Evolutionary conservation across 345 rosid species (phyloP), one percentile per base, ranked within the genome.

Genomic region (Hypericum androsaemum): DNA sequence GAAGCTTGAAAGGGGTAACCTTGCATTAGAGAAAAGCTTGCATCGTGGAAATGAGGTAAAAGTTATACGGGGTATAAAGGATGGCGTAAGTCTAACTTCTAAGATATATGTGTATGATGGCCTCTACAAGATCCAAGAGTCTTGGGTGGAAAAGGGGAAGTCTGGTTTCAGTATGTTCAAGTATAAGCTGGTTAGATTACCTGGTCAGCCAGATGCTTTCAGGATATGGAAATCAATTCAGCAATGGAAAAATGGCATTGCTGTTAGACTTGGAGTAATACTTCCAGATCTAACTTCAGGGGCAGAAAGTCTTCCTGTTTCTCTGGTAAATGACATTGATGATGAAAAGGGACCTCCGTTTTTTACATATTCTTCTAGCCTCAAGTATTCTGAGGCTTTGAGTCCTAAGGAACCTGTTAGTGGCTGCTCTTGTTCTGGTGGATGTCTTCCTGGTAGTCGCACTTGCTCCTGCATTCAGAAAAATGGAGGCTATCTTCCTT

Each of bases 1-100:
- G 74, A 82, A 84, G 68, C 96, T 87, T 60, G 94, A 74, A 62
- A 75, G 88, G 64, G 96, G 96, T 37, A 88, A 88, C 70, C 89
- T 88, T 59, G 94, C 96, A 41, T 63, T 88, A 50, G 89, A 81
- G 72, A 84, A 58, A 54, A 84, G 96, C 52, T 70, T 75, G 68
- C 80, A 62, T 51, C 78, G 82, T 4, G 82, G 76, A 5, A 84
- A 69, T 48, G 82, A 75, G 53, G 88, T 88, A 39, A 75, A 94
- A 62, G 94, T 88, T 13, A 65, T 88, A 52, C 72, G 94, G 39
- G 96, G 89, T 38, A 66, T 80, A 54, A 81, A 62, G 14, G 94
- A 88, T 68, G 13, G 53, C 6, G 50, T 56, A 1, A 70, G 50
- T 71, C 68, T 69, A 51, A 50, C 64, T n/a, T 53, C 71, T 22